Conservation (phyloP, 2,329 filamentous ascomycete genomes). For the Nemania diffusa region DNA sequence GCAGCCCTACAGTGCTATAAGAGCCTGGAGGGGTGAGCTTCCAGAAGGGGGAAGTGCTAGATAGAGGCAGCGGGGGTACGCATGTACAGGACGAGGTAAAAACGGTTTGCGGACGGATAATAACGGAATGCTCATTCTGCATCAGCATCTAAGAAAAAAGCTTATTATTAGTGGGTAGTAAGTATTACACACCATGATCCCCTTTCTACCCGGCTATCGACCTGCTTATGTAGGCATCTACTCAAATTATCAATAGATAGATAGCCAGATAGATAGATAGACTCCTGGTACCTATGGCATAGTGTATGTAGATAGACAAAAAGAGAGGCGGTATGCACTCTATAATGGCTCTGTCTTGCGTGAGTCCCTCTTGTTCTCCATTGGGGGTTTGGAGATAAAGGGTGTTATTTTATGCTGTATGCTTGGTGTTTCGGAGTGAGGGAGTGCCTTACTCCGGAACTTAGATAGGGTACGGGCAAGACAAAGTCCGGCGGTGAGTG, state of each 20-base stretch:
- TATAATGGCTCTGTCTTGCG: neutral
- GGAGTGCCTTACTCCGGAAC: neutral
- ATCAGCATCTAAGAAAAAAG: neutral
- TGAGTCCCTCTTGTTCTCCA: neutral
- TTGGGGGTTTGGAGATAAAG: slow-evolving; percentile 12
- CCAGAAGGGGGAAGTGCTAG: slow-evolving; percentile 28
- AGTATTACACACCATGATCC: neutral
- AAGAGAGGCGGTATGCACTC: neutral
- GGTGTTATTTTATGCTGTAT: neutral
- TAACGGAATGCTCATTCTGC: slow-evolving; percentile 10
- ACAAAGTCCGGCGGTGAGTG: neutral
- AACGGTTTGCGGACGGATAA: slow-evolving; percentile 22
- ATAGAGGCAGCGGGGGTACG: neutral
- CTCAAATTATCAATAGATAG: neutral
- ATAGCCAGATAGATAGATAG: neutral
- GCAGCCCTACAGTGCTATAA: neutral
- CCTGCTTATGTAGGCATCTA: slow-evolving; percentile 22
- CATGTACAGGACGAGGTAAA: neutral
- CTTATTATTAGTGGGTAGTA: neutral
- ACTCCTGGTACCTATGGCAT: too few relatives aligned
- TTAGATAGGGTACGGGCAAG: neutral
- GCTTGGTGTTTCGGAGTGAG: slow-evolving; percentile 3
- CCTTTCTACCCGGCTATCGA: neutral
- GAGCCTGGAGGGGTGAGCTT: slow-evolving; percentile 4
- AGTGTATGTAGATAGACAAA: neutral